These are phyloP conservation scores for Cubamyces lactineus DNA, from an alignment of 768 basidiomycete species.

Conservation along the genomic window DNA sequence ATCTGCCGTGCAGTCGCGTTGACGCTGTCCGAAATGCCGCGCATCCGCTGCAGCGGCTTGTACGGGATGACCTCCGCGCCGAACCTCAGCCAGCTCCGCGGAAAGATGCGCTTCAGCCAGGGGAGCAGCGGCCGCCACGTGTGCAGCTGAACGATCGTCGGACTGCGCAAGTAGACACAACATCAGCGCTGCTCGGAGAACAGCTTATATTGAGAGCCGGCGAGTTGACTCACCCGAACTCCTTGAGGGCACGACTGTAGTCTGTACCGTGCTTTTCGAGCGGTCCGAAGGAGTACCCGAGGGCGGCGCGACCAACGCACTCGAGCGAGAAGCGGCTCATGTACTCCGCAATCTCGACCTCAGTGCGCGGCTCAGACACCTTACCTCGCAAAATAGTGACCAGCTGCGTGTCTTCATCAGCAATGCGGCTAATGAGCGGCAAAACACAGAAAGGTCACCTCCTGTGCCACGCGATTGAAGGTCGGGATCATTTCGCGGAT, in stretches of 20 bases:
- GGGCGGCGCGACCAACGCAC: conserved; percentile 9
- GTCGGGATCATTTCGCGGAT: neutral
- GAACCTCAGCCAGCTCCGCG: neutral
- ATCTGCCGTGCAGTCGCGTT: neutral
- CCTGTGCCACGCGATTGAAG: conserved; percentile 2
- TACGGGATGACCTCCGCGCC: conserved; percentile 3
- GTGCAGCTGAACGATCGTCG: conserved; percentile 3
- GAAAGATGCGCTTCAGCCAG: conserved; percentile 8
- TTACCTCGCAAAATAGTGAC: neutral
- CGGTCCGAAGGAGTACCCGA: conserved; percentile 13
- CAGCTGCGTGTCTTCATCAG: neutral
- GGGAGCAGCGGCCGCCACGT: conserved; percentile 6
- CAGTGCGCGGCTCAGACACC: neutral
- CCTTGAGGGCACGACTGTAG: conserved; percentile 17
- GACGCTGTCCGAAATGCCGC: conserved; percentile 14
- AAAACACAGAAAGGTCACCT: neutral
- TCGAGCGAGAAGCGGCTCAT: conserved; percentile 14
- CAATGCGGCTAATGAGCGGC: neutral
- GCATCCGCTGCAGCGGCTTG: conserved; percentile 3
- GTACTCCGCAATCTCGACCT: conserved; percentile 14
- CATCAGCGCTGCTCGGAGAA: neutral
- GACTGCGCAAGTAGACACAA: neutral
- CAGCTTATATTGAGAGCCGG: neutral
- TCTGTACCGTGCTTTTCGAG: conserved; percentile 15
- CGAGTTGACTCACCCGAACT: conserved; percentile 6